Evolutionary conservation across 192 early-diverging fungal species (phyloP), one percentile per base, ranked within the genome.

Genomic region (Backusella psychrophila): DNA sequence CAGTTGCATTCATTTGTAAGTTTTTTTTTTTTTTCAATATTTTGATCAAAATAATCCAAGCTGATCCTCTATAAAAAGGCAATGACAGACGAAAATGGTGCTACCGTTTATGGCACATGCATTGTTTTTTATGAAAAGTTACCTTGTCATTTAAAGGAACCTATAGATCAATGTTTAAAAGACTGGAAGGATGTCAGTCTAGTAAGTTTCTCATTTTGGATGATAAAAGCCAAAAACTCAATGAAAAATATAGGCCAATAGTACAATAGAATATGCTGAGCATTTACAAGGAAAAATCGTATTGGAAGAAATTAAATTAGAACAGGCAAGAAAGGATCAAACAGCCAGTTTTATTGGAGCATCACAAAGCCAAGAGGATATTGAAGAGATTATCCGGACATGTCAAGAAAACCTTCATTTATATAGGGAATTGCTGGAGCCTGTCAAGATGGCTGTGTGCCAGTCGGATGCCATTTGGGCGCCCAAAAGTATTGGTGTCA

Each of bases 401-500:
- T 76, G 69, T 29, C 74, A 78, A 49, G 94, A 95, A 65, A 94
- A 93, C 66, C 74, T 44, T 17, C 12, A 14, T 29, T 29, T 95
- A 26, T 92, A 89, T 72, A 77, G 75, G 9, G 90, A 93, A 36
- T 80, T 93, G 53, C 77, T 95, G 35, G 78, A 84, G 29, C 91
- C 90, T 15, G 83, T 93, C 66, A 81, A 81, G 49, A 73, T 80
- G 31, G 85, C 84, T 1, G 76, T 88, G 31, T 82, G 92, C 23
- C 85, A 90, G 34, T 59, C 78, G 33, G 90, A 90, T 3, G 81
- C 89, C 69, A 83, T 92, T 1, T 95, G 92, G 87, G 81, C 89
- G 0, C 93, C 93, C n/a, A 78, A 89, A 49, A 82, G 83, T 36
- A 75, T 94, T 21, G 94, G 94, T 0, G 78, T 95, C 8, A 73